Conservation (phyloP, 2,329 filamentous ascomycete genomes). For the Fusarium penzigii region DNA sequence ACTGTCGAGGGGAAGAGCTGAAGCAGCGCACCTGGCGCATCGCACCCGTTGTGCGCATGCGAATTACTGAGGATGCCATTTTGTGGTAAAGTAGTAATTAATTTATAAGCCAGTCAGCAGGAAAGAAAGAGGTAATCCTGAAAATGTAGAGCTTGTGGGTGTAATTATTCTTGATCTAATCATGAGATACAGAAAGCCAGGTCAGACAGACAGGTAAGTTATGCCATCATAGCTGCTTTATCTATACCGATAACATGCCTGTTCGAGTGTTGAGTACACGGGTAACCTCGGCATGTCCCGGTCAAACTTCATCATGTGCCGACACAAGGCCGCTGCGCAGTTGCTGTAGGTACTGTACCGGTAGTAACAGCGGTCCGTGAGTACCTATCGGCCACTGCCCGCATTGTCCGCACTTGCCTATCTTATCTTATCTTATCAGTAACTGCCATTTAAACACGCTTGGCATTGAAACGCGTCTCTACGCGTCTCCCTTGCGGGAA, state of each 20-base stretch:
- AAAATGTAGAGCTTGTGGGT: slow-evolving; percentile 5
- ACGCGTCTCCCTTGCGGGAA: slow-evolving; percentile 22
- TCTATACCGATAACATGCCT: too few relatives aligned
- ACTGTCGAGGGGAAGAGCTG: slow-evolving; percentile 63
- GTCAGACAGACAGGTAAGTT: neutral
- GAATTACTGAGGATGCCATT: slow-evolving; percentile 44
- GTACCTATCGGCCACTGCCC: too few relatives aligned
- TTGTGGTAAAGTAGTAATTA: slow-evolving; percentile 15
- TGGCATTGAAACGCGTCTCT: slow-evolving; percentile 17
- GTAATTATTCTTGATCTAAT: neutral
- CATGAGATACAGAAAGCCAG: too few relatives aligned
- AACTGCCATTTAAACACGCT: slow-evolving; percentile 21
- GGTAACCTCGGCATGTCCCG: slow-evolving; percentile 46
- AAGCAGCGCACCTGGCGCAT: slow-evolving; percentile 58
- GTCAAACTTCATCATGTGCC: slow-evolving; percentile 17
- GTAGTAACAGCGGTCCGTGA: too few relatives aligned
- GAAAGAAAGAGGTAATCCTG: slow-evolving; percentile 6
- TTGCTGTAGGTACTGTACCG: too few relatives aligned
- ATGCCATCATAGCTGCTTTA: slow-evolving; percentile 15
- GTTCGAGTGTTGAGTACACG: slow-evolving; percentile 18
- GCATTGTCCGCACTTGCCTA: too few relatives aligned
- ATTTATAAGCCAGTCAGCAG: neutral
- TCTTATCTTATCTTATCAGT: too few relatives aligned
- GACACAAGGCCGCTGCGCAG: slow-evolving; percentile 6
- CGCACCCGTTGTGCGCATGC: slow-evolving; percentile 37